A percentile compares a stretch with the other conserved stretches of the same genome.
Conservation (phyloP, 495 filamentous ascomycete genomes). For the Echria macrotheca region DNA sequence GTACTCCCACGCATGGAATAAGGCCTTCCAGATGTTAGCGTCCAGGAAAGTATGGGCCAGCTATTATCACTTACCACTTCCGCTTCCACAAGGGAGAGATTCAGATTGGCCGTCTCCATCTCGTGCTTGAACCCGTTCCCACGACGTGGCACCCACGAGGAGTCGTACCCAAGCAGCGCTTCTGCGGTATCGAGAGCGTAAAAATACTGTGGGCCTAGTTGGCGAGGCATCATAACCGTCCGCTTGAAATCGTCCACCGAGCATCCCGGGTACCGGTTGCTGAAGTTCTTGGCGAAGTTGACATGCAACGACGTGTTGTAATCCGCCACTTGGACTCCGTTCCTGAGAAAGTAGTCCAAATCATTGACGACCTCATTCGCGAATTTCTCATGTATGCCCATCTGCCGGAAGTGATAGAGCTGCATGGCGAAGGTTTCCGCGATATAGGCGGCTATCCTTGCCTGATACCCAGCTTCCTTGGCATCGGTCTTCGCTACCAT, state of each 20-base stretch:
- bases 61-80: conserved; percentile 81
- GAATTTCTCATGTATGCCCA: conserved; percentile 55
- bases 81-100: conserved; percentile 84
- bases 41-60: not conserved
- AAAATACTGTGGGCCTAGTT: conserved; percentile 69
- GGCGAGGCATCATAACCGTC: conserved; percentile 54
- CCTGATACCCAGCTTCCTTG: conserved; percentile 51
- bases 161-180: conserved; percentile 67
- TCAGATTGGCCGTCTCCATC: conserved; percentile 78
- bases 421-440: conserved; percentile 90
- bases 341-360: conserved; percentile 68
- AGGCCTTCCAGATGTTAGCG: conserved; percentile 47
- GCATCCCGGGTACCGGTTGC: conserved; percentile 64
- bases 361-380: conserved; percentile 64
- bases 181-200: conserved; percentile 73
- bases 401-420: conserved; percentile 72
- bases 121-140: conserved; percentile 72
- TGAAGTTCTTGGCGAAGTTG: conserved; percentile 80
- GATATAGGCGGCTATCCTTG: conserved; percentile 71
- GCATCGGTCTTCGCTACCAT: conserved; percentile 38
- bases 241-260: conserved; percentile 70
- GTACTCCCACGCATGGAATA: conserved; percentile 85
- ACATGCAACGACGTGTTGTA: conserved; percentile 84
- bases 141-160: conserved; percentile 62
- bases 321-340: conserved; percentile 63